These are phyloP conservation scores for Hyphopichia pseudoburtonii DNA, from an alignment of 1,139 yeast genomes.

Conservation along the genomic window DNA sequence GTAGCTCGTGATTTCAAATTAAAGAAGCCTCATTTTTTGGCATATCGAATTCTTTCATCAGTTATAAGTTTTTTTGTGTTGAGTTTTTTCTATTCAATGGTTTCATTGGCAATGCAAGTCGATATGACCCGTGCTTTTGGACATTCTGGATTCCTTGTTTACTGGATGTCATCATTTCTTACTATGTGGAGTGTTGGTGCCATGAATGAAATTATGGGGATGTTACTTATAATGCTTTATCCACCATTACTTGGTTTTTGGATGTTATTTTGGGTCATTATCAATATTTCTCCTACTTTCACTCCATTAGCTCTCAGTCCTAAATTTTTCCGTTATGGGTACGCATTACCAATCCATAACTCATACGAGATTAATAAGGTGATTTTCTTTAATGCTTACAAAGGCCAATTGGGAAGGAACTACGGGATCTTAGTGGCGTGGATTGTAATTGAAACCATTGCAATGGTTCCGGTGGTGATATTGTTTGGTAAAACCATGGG, in stretches of 20 bases:
- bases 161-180: constrained; percentile 43
- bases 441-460: constrained; percentile 27
- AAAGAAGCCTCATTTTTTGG: constrained; percentile 27
- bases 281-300: constrained; percentile 39
- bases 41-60: constrained; percentile 32
- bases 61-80: constrained; percentile 32
- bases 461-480: constrained; percentile 44
- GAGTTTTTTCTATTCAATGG: constrained; percentile 39
- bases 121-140: constrained; percentile 42
- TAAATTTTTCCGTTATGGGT: constrained; percentile 35
- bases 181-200: constrained; percentile 47
- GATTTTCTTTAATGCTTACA: constrained; percentile 35
- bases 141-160: constrained; percentile 41
- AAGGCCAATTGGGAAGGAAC: constrained; percentile 38
- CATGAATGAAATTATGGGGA: constrained; percentile 39
- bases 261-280: constrained; percentile 42
- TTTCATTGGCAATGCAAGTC: constrained; percentile 44
- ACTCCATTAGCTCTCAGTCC: constrained; percentile 37
- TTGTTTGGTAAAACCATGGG: constrained; percentile 29
- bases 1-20: constrained; percentile 38
- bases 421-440: constrained; percentile 36
- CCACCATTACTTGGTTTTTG: constrained; percentile 47
- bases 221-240: constrained; percentile 27
- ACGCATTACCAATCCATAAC: constrained; percentile 40
- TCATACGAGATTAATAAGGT: constrained; percentile 40